phyloP scores from a whole-genome alignment of 805 yeast species.

The Suhomyces kilbournensis region DNA sequence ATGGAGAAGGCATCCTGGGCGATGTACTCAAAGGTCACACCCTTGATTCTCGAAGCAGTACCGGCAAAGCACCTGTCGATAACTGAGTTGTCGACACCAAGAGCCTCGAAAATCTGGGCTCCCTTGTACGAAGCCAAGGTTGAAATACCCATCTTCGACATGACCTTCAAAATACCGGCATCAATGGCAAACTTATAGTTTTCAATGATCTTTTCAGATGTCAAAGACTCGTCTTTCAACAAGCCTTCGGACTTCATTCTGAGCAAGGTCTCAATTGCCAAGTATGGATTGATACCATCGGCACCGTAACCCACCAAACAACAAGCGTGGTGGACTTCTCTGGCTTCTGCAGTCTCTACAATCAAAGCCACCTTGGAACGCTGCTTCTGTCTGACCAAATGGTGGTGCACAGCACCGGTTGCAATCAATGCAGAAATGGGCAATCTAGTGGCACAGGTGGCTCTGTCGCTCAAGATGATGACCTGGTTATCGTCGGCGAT shows the following conservation, averaged over 20 bases:
- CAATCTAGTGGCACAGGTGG: slow-evolving; percentile 57
- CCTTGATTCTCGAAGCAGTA: slow-evolving; percentile 94
- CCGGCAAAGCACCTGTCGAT: slow-evolving; percentile 95
- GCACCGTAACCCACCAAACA: slow-evolving; percentile 96
- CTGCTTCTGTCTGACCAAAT: slow-evolving; percentile 90
- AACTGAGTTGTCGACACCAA: slow-evolving; percentile 93
- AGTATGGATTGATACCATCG: slow-evolving; percentile 91
- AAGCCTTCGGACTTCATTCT: slow-evolving; percentile 82
- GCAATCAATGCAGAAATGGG: slow-evolving; percentile 88
- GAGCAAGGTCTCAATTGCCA: slow-evolving; percentile 84
- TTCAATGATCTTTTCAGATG: slow-evolving; percentile 58
- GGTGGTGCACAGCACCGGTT: slow-evolving; percentile 96
- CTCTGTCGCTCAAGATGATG: slow-evolving; percentile 72
- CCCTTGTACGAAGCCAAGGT: slow-evolving; percentile 98
- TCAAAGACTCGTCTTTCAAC: slow-evolving; percentile 50
- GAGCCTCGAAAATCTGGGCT: slow-evolving; percentile 96
- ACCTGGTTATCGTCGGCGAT: slow-evolving; percentile 73
- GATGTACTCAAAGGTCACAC: slow-evolving; percentile 91
- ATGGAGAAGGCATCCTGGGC: slow-evolving; percentile 95
- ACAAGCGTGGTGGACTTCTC: slow-evolving; percentile 96
- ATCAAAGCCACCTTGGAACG: slow-evolving; percentile 92
- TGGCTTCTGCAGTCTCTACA: slow-evolving; percentile 94
- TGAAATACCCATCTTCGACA: slow-evolving; percentile 99
- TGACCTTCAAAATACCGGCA: slow-evolving; percentile 90
- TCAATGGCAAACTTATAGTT: slow-evolving; percentile 86